Evolutionary conservation across 208 protist species (phyloP).

Genomic region (Leishmania tropica): DNA sequence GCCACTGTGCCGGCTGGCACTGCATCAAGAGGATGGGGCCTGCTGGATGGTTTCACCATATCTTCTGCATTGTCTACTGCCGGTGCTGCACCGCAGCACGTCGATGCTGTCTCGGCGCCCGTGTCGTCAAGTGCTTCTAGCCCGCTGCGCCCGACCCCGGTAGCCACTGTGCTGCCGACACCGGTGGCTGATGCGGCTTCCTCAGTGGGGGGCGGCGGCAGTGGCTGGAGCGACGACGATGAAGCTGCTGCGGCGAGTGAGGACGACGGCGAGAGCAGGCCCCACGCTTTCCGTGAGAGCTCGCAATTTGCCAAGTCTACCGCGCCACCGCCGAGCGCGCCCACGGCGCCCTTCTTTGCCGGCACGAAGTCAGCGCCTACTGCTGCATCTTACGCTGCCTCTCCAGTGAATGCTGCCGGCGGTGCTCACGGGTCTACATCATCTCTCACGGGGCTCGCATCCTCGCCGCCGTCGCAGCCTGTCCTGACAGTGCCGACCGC

Average conservation of each 20-base stretch:
- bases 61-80: background rate
- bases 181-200: constrained; percentile 1
- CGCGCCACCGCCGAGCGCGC: background rate
- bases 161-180: background rate
- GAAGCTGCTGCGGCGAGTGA: background rate
- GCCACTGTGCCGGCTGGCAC: background rate
- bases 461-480: background rate
- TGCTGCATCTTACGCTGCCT: background rate
- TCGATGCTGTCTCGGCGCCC: background rate
- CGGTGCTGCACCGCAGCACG: background rate
- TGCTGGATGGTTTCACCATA: background rate
- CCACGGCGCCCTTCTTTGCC: constrained; percentile 6
- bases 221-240: constrained; percentile 24
- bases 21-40: background rate
- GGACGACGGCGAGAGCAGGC: background rate
- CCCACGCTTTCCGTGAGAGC: background rate
- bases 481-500: background rate
- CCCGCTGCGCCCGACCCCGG: constrained; percentile 2
- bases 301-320: background rate
- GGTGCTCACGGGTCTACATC: background rate
- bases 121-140: background rate
- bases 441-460: background rate
- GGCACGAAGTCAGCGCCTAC: background rate
- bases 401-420: background rate
- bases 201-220: constrained; percentile 10